Evolutionary conservation across 2,329 filamentous ascomycete species (phyloP).

Genomic region (Cadophora luteo-olivacea): DNA sequence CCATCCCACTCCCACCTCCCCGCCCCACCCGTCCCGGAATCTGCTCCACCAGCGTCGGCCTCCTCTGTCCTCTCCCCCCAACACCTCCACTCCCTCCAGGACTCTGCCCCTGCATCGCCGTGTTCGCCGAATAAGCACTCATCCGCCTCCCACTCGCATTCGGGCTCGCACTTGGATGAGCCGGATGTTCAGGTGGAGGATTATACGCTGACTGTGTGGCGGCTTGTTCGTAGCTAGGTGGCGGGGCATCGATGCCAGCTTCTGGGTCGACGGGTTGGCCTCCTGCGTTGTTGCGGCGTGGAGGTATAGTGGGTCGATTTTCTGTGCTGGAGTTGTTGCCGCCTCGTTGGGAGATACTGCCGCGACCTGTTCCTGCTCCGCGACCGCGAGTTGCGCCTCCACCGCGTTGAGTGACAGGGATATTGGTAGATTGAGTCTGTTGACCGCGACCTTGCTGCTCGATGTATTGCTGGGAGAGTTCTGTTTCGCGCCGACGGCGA

Average conservation of each 20-base stretch:
- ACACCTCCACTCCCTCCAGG: neutral
- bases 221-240: conserved; percentile 71
- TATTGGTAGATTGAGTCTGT: conserved; percentile 41
- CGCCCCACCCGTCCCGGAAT: conserved; percentile 38
- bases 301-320: conserved; percentile 53
- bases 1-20: conserved; percentile 41
- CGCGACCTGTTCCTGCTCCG: conserved; percentile 7
- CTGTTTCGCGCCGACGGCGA: conserved; percentile 68
- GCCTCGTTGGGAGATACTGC: conserved; percentile 26
- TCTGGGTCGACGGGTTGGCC: conserved; percentile 41
- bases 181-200: conserved; percentile 54
- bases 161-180: conserved; percentile 43
- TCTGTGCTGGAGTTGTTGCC: conserved; percentile 33
- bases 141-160: conserved; percentile 25
- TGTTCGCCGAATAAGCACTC: conserved; percentile 34
- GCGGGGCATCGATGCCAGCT: conserved; percentile 59
- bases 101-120: conserved; percentile 7
- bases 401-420: conserved; percentile 38
- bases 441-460: conserved; percentile 61
- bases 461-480: conserved; percentile 73
- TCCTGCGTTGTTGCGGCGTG: conserved; percentile 45
- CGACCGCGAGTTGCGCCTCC: conserved; percentile 32
- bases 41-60: conserved; percentile 30
- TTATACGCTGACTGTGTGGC: conserved; percentile 61
- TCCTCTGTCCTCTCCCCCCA: conserved; percentile 22